phyloP scores from a whole-genome alignment of 2,329 filamentous ascomycete species.

The Fusarium lyarnte region DNA sequence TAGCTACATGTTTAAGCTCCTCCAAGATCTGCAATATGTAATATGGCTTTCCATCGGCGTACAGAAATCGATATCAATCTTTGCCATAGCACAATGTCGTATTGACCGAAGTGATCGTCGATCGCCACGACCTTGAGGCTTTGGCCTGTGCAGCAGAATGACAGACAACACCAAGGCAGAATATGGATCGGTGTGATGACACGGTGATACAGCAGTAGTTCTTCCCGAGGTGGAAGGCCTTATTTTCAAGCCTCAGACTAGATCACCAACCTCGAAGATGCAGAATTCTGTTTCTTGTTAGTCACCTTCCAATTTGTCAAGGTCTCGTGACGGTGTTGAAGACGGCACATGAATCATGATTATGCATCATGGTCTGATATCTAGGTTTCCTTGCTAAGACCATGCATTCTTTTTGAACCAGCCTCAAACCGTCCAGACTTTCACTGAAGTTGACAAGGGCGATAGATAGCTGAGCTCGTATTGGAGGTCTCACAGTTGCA shows the following conservation, averaged over 20 bases:
- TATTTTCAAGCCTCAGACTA: not conserved
- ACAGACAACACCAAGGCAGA: not conserved
- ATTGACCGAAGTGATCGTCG: not conserved
- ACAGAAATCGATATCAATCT: not conserved
- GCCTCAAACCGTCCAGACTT: too few species aligned
- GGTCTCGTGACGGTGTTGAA: not conserved
- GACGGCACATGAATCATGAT: not conserved
- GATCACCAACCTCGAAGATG: fast-evolving
- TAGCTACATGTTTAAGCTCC: not conserved
- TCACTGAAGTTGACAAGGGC: not conserved
- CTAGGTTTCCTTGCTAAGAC: not conserved
- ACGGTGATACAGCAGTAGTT: not conserved
- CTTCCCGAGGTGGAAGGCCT: not conserved
- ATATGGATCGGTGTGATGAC: not conserved
- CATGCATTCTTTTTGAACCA: fast-evolving
- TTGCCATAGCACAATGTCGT: not conserved
- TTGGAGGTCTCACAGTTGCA: too few species aligned
- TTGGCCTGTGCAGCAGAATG: not conserved
- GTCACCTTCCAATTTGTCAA: not conserved
- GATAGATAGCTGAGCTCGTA: not conserved
- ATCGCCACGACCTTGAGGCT: not conserved
- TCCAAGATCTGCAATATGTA: not conserved
- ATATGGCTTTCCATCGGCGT: not conserved
- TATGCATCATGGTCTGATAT: not conserved
- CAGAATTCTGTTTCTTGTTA: not conserved